These are phyloP conservation scores for Panaeolus papilionaceus DNA, from an alignment of 768 basidiomycete genomes.

Conservation along the genomic window DNA sequence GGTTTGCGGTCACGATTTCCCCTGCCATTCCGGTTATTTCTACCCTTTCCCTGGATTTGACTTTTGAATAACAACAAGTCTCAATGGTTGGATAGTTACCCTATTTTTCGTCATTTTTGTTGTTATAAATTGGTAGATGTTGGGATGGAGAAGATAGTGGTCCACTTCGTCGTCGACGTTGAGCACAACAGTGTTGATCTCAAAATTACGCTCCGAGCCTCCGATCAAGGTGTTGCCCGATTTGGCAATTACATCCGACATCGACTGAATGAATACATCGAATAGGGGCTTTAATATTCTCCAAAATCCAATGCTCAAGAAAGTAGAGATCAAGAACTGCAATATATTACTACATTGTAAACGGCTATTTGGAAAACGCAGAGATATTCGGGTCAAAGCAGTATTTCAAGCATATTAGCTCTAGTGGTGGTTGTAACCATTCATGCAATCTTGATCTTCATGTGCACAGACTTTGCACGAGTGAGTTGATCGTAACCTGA, in stretches of 20 bases:
- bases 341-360: too few species aligned
- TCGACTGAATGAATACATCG: background rate
- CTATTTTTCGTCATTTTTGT: background rate
- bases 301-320: too few species aligned
- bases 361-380: too few species aligned
- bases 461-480: slow-evolving; percentile 78
- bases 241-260: background rate
- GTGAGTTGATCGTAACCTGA: slow-evolving; percentile 88
- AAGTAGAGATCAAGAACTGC: too few species aligned
- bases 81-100: background rate
- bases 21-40: slow-evolving; percentile 2
- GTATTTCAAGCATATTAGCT: too few species aligned
- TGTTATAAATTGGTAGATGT: background rate
- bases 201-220: slow-evolving; percentile 13
- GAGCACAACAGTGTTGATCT: slow-evolving; percentile 1
- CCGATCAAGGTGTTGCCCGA: slow-evolving; percentile 9
- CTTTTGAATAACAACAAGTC: background rate
- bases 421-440: background rate
- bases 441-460: slow-evolving; percentile 72
- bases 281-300: background rate
- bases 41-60: background rate
- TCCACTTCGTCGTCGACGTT: slow-evolving; percentile 1
- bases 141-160: background rate
- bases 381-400: too few species aligned
- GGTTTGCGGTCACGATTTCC: slow-evolving; percentile 15